Conservation (phyloP, 805 yeast species). For the Cyberlindnera saturnus region DNA sequence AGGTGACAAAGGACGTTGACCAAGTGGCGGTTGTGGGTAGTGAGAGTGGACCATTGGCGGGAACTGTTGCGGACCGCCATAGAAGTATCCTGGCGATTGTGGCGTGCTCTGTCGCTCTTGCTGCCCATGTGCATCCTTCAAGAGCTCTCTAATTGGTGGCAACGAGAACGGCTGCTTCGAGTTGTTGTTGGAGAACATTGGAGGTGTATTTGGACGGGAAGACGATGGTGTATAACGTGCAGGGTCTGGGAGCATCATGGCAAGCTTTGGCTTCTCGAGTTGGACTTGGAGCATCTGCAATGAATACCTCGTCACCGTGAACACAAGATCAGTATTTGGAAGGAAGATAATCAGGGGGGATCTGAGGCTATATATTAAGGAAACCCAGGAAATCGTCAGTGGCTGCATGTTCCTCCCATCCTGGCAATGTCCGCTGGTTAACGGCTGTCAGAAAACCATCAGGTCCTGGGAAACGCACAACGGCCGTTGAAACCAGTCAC, state of each 20-base stretch:
- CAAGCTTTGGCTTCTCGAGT: conserved; percentile 10
- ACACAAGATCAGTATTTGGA: too few species aligned
- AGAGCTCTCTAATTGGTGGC: conserved; percentile 17
- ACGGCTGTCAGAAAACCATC: too few species aligned
- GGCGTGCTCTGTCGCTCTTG: not conserved
- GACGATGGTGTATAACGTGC: conserved; percentile 6
- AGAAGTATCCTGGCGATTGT: not conserved
- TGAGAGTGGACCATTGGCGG: not conserved
- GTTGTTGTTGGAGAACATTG: not conserved
- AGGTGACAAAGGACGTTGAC: not conserved
- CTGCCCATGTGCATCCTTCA: conserved; percentile 4
- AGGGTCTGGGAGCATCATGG: conserved; percentile 19
- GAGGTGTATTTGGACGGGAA: conserved; percentile 3
- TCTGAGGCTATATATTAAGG: too few species aligned
- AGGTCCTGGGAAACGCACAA: too few species aligned
- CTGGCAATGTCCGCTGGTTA: too few species aligned
- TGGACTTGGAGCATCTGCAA: conserved; percentile 4
- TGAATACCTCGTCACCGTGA: conserved; percentile 6
- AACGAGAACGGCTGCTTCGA: conserved; percentile 7
- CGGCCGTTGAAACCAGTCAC: too few species aligned
- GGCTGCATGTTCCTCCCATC: too few species aligned
- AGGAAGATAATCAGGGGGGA: too few species aligned
- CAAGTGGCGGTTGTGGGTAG: conserved; percentile 1
- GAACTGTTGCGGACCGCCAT: too few species aligned
- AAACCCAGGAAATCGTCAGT: too few species aligned